Base-by-base conservation (phyloP, 2,329 filamentous ascomycete species). In the Cyanodermella asteris region DNA sequence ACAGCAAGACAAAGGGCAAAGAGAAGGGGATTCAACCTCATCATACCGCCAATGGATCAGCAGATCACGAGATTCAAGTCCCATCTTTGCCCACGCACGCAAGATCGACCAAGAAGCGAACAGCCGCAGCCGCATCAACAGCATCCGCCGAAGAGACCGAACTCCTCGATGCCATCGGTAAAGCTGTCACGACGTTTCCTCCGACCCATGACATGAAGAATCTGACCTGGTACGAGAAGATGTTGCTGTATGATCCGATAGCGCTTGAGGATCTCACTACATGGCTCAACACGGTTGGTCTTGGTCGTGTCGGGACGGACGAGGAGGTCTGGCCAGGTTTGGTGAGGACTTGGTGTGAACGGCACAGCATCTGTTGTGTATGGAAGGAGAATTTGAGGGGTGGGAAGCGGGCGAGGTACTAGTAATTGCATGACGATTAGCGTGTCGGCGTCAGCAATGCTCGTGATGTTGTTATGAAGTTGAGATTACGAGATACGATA, bases 221-320 rank as follows among this genome's bases (percentile, higher is more conserved):
- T 3, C 59, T 56, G 3, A 80, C 66, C 3, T 94, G 82, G 77
- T 61, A 90, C 37, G 80, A 94, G 47, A 90, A 81, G 50, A 93
- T 97, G 23, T 55, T 94, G 5, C 65, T 94, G 43, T 94, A 90
- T 43, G 82, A 94, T 38, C 80, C 84, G 0, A 73, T 97, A 21
- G 60, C 87, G 2, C 49, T 93, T 0, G 84, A 94, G 47, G 81
- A 93, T 35, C 53, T 97, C 9, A 64, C 82, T 0, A 50, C 54
- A 0, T 94, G 81, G 75, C 50, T 94, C 10, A 93, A 91, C 36
- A 60, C 60, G 4, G 72, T 72, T 8, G 64, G 67, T 13, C 48
- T 82, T 22, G 59, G 57, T 8, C 53, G 55, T 4, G 60, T 67
- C 1, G 67, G 67, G 0, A 73, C 64, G 37, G 71, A 77, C 34